Evolutionary conservation across 2,329 filamentous ascomycete genomes (phyloP).

Genomic region (Sporothrix dimorphospora): DNA sequence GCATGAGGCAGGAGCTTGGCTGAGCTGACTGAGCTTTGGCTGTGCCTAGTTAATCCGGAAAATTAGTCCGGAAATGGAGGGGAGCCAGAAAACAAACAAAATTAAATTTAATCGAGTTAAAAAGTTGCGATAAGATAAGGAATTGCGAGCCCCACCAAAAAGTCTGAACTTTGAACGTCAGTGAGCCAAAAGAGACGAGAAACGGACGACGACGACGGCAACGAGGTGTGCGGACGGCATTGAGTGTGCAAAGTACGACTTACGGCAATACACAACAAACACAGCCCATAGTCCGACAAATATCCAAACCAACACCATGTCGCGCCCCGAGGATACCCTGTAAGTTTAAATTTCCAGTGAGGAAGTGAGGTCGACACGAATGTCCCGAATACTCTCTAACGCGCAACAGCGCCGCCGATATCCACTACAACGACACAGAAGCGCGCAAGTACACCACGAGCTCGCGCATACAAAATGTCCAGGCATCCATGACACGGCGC

Average conservation of each 20-base stretch:
- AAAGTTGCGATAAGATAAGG: conserved; percentile 31
- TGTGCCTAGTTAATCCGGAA: conserved; percentile 20
- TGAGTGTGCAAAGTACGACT: background rate
- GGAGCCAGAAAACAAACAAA: background rate
- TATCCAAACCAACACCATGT: conserved; percentile 63
- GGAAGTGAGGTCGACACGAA: background rate
- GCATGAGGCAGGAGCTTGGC: background rate
- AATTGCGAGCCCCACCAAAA: conserved; percentile 29
- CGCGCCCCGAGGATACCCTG: conserved; percentile 94
- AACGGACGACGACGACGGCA: background rate
- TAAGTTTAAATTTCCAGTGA: conserved; percentile 48
- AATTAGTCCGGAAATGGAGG: conserved; percentile 25
- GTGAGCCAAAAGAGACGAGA: no score
- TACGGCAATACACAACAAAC: background rate
- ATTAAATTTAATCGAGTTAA: background rate
- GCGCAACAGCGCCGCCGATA: conserved; percentile 75
- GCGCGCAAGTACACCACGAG: conserved; percentile 97
- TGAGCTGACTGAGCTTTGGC: background rate
- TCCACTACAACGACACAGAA: conserved; percentile 96
- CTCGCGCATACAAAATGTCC: conserved; percentile 93
- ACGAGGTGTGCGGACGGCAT: background rate
- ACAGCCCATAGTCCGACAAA: background rate
- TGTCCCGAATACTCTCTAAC: conserved; percentile 32
- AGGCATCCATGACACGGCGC: conserved; percentile 90
- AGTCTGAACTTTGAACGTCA: conserved; percentile 23